Evolutionary conservation across 1,139 yeast genomes (phyloP).

Genomic region (Geotrichum klebahnii): DNA sequence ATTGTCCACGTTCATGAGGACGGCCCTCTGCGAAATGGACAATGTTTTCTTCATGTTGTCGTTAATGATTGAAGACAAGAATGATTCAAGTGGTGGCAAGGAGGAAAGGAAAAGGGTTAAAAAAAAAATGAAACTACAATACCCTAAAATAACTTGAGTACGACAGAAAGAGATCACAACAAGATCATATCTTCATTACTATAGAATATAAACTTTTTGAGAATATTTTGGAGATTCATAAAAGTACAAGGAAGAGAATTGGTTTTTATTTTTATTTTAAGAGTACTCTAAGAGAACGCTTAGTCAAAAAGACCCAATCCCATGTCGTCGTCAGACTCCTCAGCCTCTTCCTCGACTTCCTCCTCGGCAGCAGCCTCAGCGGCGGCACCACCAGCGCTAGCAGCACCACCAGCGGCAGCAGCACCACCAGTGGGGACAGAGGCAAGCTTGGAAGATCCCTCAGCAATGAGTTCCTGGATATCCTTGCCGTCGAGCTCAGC

Average conservation of each 20-base stretch:
- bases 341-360: conserved; percentile 62
- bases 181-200: conserved; percentile 7
- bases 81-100: too few species aligned
- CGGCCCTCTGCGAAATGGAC: neutral
- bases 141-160: too few species aligned
- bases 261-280: too few species aligned
- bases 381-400: conserved; percentile 63
- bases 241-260: neutral
- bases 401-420: conserved; percentile 69
- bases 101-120: too few species aligned
- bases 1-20: neutral
- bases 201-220: conserved; percentile 6
- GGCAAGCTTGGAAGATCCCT: conserved; percentile 92
- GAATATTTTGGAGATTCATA: too few species aligned
- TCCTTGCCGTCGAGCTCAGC: conserved; percentile 93
- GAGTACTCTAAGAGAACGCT: conserved; percentile 21
- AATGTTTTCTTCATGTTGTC: neutral
- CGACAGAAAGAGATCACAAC: too few species aligned
- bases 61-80: too few species aligned
- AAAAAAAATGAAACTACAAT: too few species aligned
- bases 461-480: conserved; percentile 88
- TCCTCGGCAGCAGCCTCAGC: conserved; percentile 72
- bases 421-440: conserved; percentile 98
- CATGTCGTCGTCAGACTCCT: conserved; percentile 59
- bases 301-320: conserved; percentile 45